A percentile compares a stretch with the other conserved stretches of the same genome.
These are phyloP conservation scores for Aristolochia californica DNA, from an alignment of 164 flowering plant genomes.

Conservation along the genomic window DNA sequence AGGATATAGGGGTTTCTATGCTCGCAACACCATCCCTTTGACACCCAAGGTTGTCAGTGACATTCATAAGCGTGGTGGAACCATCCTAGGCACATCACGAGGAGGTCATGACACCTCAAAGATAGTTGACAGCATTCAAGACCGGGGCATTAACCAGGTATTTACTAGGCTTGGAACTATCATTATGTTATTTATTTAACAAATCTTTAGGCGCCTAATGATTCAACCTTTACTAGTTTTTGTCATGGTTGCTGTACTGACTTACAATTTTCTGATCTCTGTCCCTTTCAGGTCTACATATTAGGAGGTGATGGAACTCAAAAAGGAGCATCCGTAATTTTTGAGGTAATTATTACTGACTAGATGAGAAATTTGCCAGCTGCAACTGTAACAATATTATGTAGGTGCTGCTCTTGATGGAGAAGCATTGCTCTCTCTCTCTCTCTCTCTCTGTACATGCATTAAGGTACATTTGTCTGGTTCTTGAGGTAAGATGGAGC, in stretches of 20 bases:
- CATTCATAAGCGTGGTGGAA: slow-evolving; percentile 89
- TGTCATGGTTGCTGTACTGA: too few species aligned
- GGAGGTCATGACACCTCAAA: slow-evolving; percentile 77
- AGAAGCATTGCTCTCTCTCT: too few species aligned
- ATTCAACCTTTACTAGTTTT: too few species aligned
- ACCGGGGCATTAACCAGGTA: slow-evolving; percentile 85
- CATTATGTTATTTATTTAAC: too few species aligned
- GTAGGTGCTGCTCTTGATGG: too few species aligned
- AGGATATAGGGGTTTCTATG: slow-evolving; percentile 73
- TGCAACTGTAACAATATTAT: too few species aligned
- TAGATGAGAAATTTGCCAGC: too few species aligned
- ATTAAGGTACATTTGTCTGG: too few species aligned
- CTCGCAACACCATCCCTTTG: slow-evolving; percentile 52
- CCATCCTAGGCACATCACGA: slow-evolving; percentile 73
- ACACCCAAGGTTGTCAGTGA: slow-evolving; percentile 65
- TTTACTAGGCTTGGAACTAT: neutral
- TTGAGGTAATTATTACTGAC: slow-evolving; percentile 32
- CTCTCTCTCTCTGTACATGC: too few species aligned
- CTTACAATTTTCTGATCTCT: neutral
- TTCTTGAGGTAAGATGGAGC: too few species aligned
- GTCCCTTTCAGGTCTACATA: slow-evolving; percentile 50
- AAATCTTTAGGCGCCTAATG: too few species aligned
- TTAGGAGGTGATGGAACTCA: slow-evolving; percentile 92
- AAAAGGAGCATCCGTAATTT: slow-evolving; percentile 72
- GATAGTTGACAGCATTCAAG: slow-evolving; percentile 88